Conservation (phyloP, 768 basidiomycete genomes). For the Gautieria morchelliformis region DNA sequence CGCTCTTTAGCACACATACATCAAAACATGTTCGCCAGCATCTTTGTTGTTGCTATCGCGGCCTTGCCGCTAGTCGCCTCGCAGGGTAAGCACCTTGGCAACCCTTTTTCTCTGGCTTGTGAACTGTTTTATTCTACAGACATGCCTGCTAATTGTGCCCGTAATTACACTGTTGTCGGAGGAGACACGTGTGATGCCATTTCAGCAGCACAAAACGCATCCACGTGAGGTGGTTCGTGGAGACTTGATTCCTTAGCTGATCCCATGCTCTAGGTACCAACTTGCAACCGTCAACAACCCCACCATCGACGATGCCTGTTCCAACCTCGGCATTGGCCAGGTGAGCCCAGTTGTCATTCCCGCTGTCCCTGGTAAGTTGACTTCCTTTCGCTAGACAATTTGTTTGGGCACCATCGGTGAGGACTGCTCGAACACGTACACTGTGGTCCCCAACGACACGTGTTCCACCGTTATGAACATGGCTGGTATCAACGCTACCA, state of each 20-base stretch:
- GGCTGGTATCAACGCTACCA: constrained; percentile 38
- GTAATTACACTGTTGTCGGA: constrained; percentile 44
- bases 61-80: constrained; percentile 35
- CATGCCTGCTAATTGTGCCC: constrained; percentile 33
- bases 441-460: constrained; percentile 44
- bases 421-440: constrained; percentile 57
- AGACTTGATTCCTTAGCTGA: constrained; percentile 14
- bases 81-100: constrained; percentile 25
- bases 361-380: too few relatives aligned
- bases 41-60: constrained; percentile 31
- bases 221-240: constrained; percentile 37
- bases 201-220: constrained; percentile 48
- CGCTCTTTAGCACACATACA: constrained; percentile 7
- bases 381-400: constrained; percentile 20
- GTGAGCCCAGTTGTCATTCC: constrained; percentile 1
- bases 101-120: background rate
- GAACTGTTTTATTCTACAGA: background rate
- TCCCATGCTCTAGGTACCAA: constrained; percentile 48
- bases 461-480: constrained; percentile 41
- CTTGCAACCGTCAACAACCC: constrained; percentile 52
- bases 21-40: constrained; percentile 28
- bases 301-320: constrained; percentile 42
- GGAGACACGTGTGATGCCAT: constrained; percentile 64
- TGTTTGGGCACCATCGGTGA: constrained; percentile 52
- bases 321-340: constrained; percentile 44